Evolutionary conservation across 768 basidiomycete species (phyloP), one percentile per base, ranked within the genome.

Genomic region (Brasilioporus rufonigricans): DNA sequence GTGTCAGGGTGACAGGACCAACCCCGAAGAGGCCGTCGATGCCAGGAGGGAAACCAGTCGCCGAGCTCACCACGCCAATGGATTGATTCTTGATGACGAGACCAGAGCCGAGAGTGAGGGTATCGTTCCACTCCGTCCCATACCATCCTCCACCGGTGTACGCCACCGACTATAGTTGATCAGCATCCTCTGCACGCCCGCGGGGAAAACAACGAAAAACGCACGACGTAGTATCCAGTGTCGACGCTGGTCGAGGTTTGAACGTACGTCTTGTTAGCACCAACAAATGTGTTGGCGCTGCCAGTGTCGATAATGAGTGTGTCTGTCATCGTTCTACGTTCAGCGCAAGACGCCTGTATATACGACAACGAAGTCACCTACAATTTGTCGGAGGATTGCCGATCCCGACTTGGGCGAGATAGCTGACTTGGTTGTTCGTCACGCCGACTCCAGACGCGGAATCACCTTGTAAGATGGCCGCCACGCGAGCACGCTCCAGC

Each of bases 11-110:
- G 27, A 29, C 27, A 29, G 27, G 55, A 9, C 76, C 71, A 23
- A 62, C 27, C 59, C 76, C 61, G 13, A 79, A 67, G 45, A 78
- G 67, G 13, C 77, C 77, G 50, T 78, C 75, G 9, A 45, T 5
- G 13, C 26, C 41, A 23, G 19, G 12, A 1, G 23, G 5, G 13
- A 75, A 61, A 8, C 62, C 69, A 5, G 48, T 36, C 40, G 66
- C n/a, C 0, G 19, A 35, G 4, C 51, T 47, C 1, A 77, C 76
- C 45, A 69, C 73, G 19, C 76, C 60, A 24, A 78, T 72, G 21
- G 67, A 69, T 59, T 79, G 77, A 2, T 52, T 21, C 1, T 9
- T 44, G 38, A 65, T 44, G 5, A 52, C 43, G 24, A 60, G 27
- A 13, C 13, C 45, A 2, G 58, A 27, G 3, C 36, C 9, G 26